Evolutionary conservation across 2,329 filamentous ascomycete genomes (phyloP).

Genomic region (Epichloe sylvatica): DNA sequence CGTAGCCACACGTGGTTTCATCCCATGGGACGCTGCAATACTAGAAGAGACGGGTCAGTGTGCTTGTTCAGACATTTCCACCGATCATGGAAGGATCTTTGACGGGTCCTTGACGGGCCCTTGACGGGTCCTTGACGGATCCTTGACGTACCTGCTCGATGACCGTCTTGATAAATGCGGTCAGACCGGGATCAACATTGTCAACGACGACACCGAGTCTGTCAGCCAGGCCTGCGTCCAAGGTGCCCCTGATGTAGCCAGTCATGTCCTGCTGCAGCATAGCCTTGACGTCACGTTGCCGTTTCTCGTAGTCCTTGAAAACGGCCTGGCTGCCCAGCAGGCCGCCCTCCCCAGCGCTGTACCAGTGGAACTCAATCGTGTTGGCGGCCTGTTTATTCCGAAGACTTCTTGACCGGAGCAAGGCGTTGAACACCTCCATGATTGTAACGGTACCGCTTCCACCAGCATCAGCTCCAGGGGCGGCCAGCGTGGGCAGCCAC

Average conservation of each 20-base stretch:
- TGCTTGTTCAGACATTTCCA: constrained; percentile 1
- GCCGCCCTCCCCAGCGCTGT: constrained; percentile 79
- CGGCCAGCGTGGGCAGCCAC: constrained; percentile 69
- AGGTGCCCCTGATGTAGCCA: constrained; percentile 68
- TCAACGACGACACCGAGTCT: constrained; percentile 87
- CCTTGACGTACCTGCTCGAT: constrained; percentile 39
- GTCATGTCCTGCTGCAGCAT: constrained; percentile 99
- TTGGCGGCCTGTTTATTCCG: constrained; percentile 60
- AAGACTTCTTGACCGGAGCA: constrained; percentile 61
- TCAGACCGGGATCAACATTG: constrained; percentile 71
- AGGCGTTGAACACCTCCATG: constrained; percentile 72
- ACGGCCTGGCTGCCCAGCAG: constrained; percentile 80
- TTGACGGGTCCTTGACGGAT: background rate
- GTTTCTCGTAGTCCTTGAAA: constrained; percentile 66
- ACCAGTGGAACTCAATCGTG: constrained; percentile 95
- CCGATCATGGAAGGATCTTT: background rate
- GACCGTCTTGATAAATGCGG: constrained; percentile 79
- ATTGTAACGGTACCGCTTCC: constrained; percentile 90
- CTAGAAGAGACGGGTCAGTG: constrained; percentile 17
- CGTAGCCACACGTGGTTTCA: constrained; percentile 79
- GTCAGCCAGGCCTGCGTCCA: constrained; percentile 71
- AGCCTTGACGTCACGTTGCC: constrained; percentile 66
- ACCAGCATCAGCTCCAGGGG: constrained; percentile 91
- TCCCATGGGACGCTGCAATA: constrained; percentile 85
- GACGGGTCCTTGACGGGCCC: background rate